These are phyloP conservation scores for Rhazya stricta DNA, from an alignment of 257 asterid species.

Conservation along the genomic window DNA sequence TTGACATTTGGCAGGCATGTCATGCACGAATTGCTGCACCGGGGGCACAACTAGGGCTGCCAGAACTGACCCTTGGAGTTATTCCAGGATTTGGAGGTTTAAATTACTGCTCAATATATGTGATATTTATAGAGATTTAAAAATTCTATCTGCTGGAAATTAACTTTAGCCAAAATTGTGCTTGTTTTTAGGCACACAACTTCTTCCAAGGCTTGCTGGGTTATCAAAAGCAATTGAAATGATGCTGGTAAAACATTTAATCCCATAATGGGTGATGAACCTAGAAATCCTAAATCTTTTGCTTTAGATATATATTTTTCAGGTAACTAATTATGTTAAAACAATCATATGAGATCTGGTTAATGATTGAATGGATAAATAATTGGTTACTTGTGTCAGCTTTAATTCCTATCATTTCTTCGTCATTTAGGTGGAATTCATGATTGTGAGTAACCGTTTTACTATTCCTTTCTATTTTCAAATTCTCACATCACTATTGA, in stretches of 20 bases:
- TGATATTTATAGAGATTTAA: not conserved
- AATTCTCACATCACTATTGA: not conserved
- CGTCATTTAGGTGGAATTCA: not conserved
- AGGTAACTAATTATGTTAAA: not conserved
- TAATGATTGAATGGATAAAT: not conserved
- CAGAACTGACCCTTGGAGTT: conserved; percentile 93
- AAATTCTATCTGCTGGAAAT: not conserved
- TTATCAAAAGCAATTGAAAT: conserved; percentile 77
- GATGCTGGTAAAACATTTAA: conserved; percentile 67
- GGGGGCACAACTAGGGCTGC: conserved; percentile 75
- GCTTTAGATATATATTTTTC: not conserved
- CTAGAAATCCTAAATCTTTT: not conserved
- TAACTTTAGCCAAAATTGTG: not conserved
- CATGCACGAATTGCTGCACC: conserved; percentile 96
- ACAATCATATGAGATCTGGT: not conserved
- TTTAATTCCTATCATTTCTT: not conserved
- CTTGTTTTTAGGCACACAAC: conserved; percentile 73
- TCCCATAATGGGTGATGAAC: conserved; percentile 10
- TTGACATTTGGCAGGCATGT: conserved; percentile 53
- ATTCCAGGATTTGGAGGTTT: conserved; percentile 97
- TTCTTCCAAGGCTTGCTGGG: conserved; percentile 94
- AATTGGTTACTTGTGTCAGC: not conserved
- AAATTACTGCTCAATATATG: conserved; percentile 13
- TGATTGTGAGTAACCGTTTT: not conserved
- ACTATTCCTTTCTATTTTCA: not conserved